Base-by-base conservation (phyloP, 805 yeast genomes). In the Lachancea kluyveri region DNA sequence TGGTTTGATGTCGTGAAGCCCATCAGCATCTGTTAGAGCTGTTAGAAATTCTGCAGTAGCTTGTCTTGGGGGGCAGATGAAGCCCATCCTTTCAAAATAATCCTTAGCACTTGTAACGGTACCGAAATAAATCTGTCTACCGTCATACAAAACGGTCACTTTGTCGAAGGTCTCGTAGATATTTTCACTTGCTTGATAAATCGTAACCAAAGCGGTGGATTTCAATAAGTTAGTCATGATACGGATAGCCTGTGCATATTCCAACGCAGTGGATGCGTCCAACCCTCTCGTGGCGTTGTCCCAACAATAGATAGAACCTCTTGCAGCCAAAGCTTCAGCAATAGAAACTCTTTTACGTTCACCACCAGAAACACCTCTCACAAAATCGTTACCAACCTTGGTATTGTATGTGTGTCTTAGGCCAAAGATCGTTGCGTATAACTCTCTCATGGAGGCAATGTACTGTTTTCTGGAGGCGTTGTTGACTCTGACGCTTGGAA, bases 251-350 rank as follows among this genome's bases (percentile, higher is more conserved):
- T 72, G 64, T 22, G 77, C 65, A 43, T 72, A 79, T 52, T 78
- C 84, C 39, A 77, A 60, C 2, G 88, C 88, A 25, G 87, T 80
- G 7, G 86, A 78, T 1, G 87, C 68, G 56, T 80, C 90, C 34
- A 80, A 63, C 45, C 88, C 90, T 59, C 87, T 70, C 9, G 90
- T 81, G 4, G 86, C 77, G 49, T 81, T 81, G 59, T 80, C 84
- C 72, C 80, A 76, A 54, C 78, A 72, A 42, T 68, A 72, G 17
- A 77, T 55, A 13, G 71, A 56, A 15, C 81, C 78, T 21, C 75
- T 68, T 17, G 74, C 65, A 12, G 77, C 70, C 17, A 77, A 58
- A 2, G 78, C 78, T 55, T 79, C 88, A 9, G 82, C 81, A 41
- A 79, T 74, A 5, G 85, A 75, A 6, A 79, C 84, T 60, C 87